Evolutionary conservation across 257 asterid genomes (phyloP).

Genomic region (Gentiana straminea): DNA sequence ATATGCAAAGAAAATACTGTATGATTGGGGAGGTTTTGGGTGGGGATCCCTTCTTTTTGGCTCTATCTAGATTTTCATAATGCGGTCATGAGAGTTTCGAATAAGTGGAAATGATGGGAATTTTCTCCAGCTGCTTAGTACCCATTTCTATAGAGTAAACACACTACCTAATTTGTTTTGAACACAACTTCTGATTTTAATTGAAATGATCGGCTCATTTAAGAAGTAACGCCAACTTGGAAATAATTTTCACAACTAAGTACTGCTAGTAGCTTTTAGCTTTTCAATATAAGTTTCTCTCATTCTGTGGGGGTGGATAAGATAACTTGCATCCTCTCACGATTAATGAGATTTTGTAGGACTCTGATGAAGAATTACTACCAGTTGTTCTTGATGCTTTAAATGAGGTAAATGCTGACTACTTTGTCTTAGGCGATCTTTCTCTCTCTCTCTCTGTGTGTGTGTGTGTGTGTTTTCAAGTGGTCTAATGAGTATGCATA

Average conservation of each 20-base stretch:
- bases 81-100: background rate
- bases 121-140: background rate
- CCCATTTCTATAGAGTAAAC: background rate
- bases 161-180: no score
- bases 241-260: background rate
- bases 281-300: no score
- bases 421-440: background rate
- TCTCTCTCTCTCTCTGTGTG: background rate
- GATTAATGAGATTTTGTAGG: constrained; percentile 34
- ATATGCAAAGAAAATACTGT: background rate
- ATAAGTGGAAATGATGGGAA: background rate
- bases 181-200: background rate
- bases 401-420: constrained; percentile 61
- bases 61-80: background rate
- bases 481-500: constrained; percentile 10
- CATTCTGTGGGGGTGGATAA: background rate
- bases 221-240: background rate
- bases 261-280: background rate
- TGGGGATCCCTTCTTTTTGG: background rate
- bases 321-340: constrained; percentile 14
- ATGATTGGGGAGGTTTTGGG: background rate
- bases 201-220: background rate
- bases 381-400: constrained; percentile 96
- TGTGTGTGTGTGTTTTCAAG: background rate
- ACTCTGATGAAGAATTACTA: constrained; percentile 77